A percentile compares a stretch with the other conserved stretches of the same genome.
Evolutionary conservation across 441 rosid species (phyloP).

Genomic region (Omphalea diandra): DNA sequence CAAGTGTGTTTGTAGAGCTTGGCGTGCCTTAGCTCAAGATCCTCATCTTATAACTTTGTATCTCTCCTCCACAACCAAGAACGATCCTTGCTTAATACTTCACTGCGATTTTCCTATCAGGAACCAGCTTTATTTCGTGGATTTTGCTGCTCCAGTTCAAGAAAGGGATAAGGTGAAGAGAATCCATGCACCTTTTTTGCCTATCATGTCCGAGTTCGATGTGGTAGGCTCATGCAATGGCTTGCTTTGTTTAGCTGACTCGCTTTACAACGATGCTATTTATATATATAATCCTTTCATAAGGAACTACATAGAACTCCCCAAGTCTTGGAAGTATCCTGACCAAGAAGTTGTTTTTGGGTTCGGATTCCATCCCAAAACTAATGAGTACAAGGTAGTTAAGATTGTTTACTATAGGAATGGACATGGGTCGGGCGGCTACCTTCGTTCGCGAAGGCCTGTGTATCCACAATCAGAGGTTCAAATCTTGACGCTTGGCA

Average conservation of each 20-base stretch:
- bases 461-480: conserved; percentile 69
- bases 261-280: conserved; percentile 58
- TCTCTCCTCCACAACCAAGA: conserved; percentile 27
- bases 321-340: conserved; percentile 49
- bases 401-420: conserved; percentile 73
- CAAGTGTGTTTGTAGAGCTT: conserved; percentile 62
- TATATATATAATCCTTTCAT: conserved; percentile 80
- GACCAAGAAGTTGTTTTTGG: conserved; percentile 79
- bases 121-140: conserved; percentile 63
- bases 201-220: conserved; percentile 69
- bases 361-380: conserved; percentile 60
- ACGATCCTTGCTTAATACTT: conserved; percentile 63
- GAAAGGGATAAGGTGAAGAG: conserved; percentile 41
- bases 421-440: conserved; percentile 20
- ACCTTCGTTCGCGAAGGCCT: conserved; percentile 38
- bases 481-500: conserved; percentile 62
- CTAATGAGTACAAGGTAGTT: conserved; percentile 61
- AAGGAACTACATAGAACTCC: conserved; percentile 47
- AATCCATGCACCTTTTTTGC: conserved; percentile 46
- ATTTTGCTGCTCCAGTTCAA: conserved; percentile 36
- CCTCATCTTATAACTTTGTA: conserved; percentile 34
- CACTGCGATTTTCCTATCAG: conserved; percentile 76
- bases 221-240: conserved; percentile 79
- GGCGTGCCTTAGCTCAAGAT: conserved; percentile 58
- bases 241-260: conserved; percentile 64